Conservation (phyloP, 176 grass and related monocot species). For the Oryza meyeriana region DNA sequence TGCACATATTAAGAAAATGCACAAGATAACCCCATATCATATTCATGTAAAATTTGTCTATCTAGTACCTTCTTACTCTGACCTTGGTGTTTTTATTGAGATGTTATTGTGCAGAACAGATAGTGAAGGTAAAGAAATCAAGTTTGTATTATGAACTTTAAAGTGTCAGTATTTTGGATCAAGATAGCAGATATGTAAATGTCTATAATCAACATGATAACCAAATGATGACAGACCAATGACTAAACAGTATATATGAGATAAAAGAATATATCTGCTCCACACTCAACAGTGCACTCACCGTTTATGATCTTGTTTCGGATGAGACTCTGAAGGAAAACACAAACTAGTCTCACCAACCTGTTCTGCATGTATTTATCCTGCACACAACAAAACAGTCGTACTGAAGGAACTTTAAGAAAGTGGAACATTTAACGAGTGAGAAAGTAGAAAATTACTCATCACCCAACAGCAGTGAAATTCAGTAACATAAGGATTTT, state of each 20-base stretch:
- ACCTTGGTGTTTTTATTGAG: background rate
- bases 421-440: background rate
- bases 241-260: background rate
- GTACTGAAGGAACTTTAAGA: background rate
- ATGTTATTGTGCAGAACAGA: background rate
- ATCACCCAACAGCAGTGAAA: background rate
- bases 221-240: background rate
- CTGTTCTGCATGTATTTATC: conserved; percentile 99
- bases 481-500: background rate
- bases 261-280: background rate
- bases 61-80: background rate
- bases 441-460: background rate
- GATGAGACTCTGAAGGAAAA: conserved; percentile 94
- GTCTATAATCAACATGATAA: background rate
- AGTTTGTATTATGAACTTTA: background rate
- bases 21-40: background rate
- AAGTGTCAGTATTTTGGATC: conserved; percentile 22
- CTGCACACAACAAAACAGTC: conserved; percentile 41
- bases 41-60: too few relatives aligned
- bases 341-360: conserved; percentile 96
- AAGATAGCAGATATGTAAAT: background rate
- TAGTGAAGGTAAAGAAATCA: background rate
- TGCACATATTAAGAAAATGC: background rate
- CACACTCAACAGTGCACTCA: conserved; percentile 38
- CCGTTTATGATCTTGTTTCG: conserved; percentile 98